Conservation (phyloP, 352 stramenopile species). For the Globisporangium mamillatum region DNA sequence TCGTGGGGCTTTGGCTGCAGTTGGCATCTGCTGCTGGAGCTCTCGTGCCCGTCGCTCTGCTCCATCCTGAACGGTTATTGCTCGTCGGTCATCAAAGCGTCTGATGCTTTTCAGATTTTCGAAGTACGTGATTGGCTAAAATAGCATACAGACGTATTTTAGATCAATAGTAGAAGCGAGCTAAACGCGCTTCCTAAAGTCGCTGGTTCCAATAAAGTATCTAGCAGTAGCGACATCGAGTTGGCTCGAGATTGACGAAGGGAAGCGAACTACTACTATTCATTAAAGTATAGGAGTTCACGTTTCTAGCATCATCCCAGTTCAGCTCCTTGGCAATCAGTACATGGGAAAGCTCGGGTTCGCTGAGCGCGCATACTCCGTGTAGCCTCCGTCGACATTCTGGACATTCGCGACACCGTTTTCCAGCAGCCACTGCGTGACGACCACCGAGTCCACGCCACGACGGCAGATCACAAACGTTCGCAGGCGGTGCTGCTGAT, state of each 20-base stretch:
- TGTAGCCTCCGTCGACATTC: slow-evolving; percentile 77
- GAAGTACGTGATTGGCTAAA: too few relatives aligned
- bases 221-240: too few relatives aligned
- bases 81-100: too few relatives aligned
- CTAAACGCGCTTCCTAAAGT: too few relatives aligned
- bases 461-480: slow-evolving; percentile 78
- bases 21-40: neutral
- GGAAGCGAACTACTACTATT: too few relatives aligned
- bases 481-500: neutral
- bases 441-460: slow-evolving; percentile 64
- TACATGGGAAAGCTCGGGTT: slow-evolving; percentile 76
- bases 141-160: too few relatives aligned
- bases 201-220: too few relatives aligned
- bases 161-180: too few relatives aligned
- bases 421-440: slow-evolving; percentile 54
- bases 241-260: too few relatives aligned
- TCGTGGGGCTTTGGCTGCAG: neutral
- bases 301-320: neutral
- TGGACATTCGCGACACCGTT: slow-evolving; percentile 37
- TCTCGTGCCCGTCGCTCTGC: neutral
- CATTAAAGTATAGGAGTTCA: too few relatives aligned
- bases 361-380: slow-evolving; percentile 44
- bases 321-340: slow-evolving; percentile 15
- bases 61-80: neutral
- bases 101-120: too few relatives aligned